Evolutionary conservation across 169 alveolate species (phyloP), one percentile per base, ranked within the genome.

Genomic region (Nephromyces sp.): DNA sequence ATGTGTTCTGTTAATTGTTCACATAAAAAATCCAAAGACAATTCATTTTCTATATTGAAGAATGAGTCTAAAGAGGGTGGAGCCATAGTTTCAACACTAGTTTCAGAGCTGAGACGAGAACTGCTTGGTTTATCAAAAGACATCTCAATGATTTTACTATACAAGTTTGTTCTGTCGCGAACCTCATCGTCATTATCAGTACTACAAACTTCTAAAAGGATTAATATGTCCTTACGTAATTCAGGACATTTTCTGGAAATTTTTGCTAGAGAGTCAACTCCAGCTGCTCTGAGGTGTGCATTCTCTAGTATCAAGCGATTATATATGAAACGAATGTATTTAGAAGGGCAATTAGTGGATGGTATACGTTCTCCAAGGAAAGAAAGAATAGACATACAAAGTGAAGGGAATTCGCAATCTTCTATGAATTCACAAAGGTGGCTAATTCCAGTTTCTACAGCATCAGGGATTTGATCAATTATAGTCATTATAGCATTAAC

Each of bases 381-480:
- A 0, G 81, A 75, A 27, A 77, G 64, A 35, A 82, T 67, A 24
- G 68, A 43, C n/a, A 88, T 85, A 80, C 92, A 90, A 6, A 97
- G 80, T 35, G 89, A 86, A 25, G 95, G 93, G 84, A 90, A 93
- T 72, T 93, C 98, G 72, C 99, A 97, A 82, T 97, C 99, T 84
- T 95, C 98, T 31, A 95, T 95, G 78, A 93, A 93, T 83, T 97
- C 99, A 68, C 98, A 97, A 32, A 90, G 87, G 78, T 90, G 92
- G 15, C 90, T 84, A 24, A 95, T 79, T 22, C 96, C 91, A 34
- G 89, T 70, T 29, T 91, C 95, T 71, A 73, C 83, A 74, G 74
- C 83, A 24, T 67, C 72, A 1, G 84, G 82, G 57, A 84, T 80
- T 72, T 75, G 81, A 4, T 82, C 83, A 52, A 94, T 84, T 65